Conservation (phyloP, 306 rosid species). For the Cucurbita moschata region DNA sequence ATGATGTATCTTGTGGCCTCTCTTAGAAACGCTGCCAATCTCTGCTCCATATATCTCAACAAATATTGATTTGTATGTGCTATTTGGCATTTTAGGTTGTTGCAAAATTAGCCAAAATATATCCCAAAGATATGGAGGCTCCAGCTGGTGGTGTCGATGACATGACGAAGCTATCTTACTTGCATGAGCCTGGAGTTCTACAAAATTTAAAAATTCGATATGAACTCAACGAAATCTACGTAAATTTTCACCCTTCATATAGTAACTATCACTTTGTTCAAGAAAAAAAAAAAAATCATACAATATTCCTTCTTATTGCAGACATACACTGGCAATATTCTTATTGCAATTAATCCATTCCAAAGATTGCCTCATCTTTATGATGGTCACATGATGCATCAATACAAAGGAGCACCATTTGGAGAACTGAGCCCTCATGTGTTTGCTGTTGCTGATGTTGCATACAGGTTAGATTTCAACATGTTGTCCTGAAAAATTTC, state of each 20-base stretch:
- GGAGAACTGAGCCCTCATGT: slow-evolving; percentile 98
- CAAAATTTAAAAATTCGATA: slow-evolving; percentile 80
- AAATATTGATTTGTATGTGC: not conserved
- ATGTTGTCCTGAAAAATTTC: slow-evolving; percentile 2
- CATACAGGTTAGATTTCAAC: slow-evolving; percentile 56
- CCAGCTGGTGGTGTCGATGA: slow-evolving; percentile 96
- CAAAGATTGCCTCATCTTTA: slow-evolving; percentile 91
- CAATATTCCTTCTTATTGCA: slow-evolving; percentile 12
- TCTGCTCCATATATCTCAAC: not conserved
- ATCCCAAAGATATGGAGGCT: slow-evolving; percentile 86
- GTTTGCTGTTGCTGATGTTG: slow-evolving; percentile 97
- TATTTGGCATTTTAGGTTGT: slow-evolving; percentile 36
- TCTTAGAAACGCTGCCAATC: not conserved
- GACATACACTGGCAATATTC: slow-evolving; percentile 96
- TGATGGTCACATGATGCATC: slow-evolving; percentile 91
- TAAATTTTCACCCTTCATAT: slow-evolving; percentile 16
- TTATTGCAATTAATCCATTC: slow-evolving; percentile 96
- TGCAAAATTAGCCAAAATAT: slow-evolving; percentile 53
- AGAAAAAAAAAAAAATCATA: not conserved
- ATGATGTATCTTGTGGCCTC: not conserved
- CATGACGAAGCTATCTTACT: slow-evolving; percentile 92
- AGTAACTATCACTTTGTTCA: not conserved
- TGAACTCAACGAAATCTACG: slow-evolving; percentile 93
- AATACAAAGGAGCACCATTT: slow-evolving; percentile 96
- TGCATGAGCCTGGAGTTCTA: slow-evolving; percentile 97